Base-by-base conservation (phyloP, 345 rosid species). In the Eucalyptus marginata region DNA sequence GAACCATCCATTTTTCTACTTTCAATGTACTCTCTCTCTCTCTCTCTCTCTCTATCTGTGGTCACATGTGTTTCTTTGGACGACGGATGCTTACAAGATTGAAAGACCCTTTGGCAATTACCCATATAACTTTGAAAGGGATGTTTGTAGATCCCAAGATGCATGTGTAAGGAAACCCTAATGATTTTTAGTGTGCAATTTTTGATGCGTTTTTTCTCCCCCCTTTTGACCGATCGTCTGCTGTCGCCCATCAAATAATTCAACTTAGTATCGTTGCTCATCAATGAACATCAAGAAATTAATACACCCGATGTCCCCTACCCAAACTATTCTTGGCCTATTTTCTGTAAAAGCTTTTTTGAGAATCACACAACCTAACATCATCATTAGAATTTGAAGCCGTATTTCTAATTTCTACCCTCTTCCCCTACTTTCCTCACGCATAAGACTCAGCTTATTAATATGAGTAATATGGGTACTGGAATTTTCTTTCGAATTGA, bases 1-100 rank as follows among this genome's bases (percentile, higher is more conserved):
- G 91, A 92, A 89, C 54, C 90, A 90, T 90, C 93, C 91, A 89
- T 90, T 84, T 92, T 89, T 88, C 89, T 89, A 91, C 89, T 90
- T 90, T 91, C 93, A 86, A 94, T 88, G 83, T 58, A 87, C 81
- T 64, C 85, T 51, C 31, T 10, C n/a, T 71, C 86, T 40, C 89
- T 87, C 58, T 86, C 44, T 17, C 31, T 86, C 24, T 58, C 80
- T 88, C 58, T 81, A 10, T 54, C 79, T 51, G 2, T 40, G 79
- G 22, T 68, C 43, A 50, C 81, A 66, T 88, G 87, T 86, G 64
- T n/a, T n/a, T 14, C 66, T 33, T 86, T 52, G 33, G 64, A 31
- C 29, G 87, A 11, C 47, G 83, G 24, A 76, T 76, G 11, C 83
- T 76, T 76, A 36, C 83, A 76, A 76, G 83, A 76, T 36, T 76